Evolutionary conservation across 768 basidiomycete species (phyloP).

Genomic region (Naganishia randhawae): DNA sequence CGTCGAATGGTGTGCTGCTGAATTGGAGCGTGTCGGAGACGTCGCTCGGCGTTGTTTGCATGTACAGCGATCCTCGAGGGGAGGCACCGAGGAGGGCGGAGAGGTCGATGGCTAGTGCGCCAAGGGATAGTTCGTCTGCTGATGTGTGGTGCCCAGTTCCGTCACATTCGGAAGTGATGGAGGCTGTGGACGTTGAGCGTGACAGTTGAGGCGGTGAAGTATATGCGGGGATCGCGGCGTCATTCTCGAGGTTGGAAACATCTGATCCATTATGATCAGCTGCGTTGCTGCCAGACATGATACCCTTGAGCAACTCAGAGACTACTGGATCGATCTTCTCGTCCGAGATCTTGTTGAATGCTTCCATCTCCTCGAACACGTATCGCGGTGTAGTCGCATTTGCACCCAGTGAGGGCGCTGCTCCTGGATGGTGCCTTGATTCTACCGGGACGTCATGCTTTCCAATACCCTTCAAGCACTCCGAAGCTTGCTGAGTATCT

Average conservation of each 20-base stretch:
- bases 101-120: constrained; percentile 9
- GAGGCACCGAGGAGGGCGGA: constrained; percentile 1
- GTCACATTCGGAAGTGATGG: neutral
- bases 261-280: neutral
- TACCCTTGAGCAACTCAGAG: neutral
- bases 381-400: neutral
- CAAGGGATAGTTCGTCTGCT: neutral
- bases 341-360: neutral
- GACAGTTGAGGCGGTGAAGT: neutral
- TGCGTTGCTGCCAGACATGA: neutral
- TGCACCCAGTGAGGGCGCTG: neutral
- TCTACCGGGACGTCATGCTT: neutral
- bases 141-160: neutral
- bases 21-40: neutral
- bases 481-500: no score
- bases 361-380: neutral
- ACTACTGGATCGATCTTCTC: constrained; percentile 6
- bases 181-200: neutral
- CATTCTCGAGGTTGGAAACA: neutral
- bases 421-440: neutral
- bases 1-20: neutral
- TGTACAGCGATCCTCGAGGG: neutral
- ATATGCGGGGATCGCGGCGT: neutral
- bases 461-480: no score
- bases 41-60: constrained; percentile 14